Evolutionary conservation across 164 flowering plant genomes (phyloP).

Genomic region (Annona squamosa): DNA sequence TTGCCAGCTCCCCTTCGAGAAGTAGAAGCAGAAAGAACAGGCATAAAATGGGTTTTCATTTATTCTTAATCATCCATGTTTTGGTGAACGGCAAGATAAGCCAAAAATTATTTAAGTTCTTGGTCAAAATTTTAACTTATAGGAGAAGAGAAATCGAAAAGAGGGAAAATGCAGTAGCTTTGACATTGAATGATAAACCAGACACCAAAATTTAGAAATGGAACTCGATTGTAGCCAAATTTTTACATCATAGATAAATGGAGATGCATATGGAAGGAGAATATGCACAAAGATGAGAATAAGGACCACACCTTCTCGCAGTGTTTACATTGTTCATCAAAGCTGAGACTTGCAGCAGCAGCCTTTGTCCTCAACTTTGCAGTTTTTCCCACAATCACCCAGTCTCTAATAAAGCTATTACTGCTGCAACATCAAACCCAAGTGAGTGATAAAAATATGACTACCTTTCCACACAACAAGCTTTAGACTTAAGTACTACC

Average conservation of each 20-base stretch:
- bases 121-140: neutral
- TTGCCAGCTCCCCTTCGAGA: no score
- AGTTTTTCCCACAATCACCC: slow-evolving; percentile 64
- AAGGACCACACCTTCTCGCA: slow-evolving; percentile 86
- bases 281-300: neutral
- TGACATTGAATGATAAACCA: no score
- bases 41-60: no score
- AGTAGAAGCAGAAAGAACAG: no score
- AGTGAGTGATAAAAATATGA: slow-evolving; percentile 10
- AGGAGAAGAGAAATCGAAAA: neutral
- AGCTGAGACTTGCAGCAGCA: slow-evolving; percentile 51
- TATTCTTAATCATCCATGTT: no score
- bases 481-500: slow-evolving; percentile 27
- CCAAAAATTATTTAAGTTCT: neutral
- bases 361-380: slow-evolving; percentile 56
- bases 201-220: no score
- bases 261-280: neutral
- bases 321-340: slow-evolving; percentile 85
- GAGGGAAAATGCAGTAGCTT: neutral
- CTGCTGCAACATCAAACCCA: slow-evolving; percentile 26
- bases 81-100: no score
- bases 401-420: slow-evolving; percentile 59
- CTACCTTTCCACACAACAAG: neutral
- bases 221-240: no score
- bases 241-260: neutral